Evolutionary conservation across 495 filamentous ascomycete species (phyloP), one percentile per base, ranked within the genome.

Genomic region (Aspergillus hancockii): DNA sequence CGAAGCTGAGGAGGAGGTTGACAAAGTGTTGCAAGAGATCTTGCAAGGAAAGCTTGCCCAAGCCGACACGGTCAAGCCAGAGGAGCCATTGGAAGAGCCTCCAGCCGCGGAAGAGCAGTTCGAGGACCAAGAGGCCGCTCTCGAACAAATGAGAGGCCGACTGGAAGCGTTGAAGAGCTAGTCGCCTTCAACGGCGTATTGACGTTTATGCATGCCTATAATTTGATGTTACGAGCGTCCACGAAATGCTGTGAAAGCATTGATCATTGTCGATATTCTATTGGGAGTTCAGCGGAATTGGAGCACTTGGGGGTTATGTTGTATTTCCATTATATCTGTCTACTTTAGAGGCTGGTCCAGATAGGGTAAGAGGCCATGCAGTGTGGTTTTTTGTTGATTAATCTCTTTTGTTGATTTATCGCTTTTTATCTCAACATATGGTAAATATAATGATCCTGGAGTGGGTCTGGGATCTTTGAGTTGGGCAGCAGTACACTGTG

Each of bases 161-260:
- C 70, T 98, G 66, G 92, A 97, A 75, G 92, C 91, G 34, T 76
- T 98, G 67, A 90, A 93, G 83, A 97, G 93, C 76, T 98, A 83
- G 32, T 12, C 49, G 40, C 8, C 18, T n/a, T 21, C n/a, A 53
- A 34, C 22, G 46, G 6, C n/a, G 14, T n/a, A 18, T 23, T 8
- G 23, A 41, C 22, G 38, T 41, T 16, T 14, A 23, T 41, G 57
- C n/a, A 16, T 23, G 19, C 19, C 21, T 47, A 8, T 47, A 21
- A 9, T 21, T 7, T 53, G 25, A 30, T 43, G 19, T 45, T 22
- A 52, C 36, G 56, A 52, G 19, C 36, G 8, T 16, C 30, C 25
- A 28, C 45, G 47, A 50, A 14, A 34, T 57, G 28, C 23, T 50
- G 21, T 40, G 21, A 22, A 38, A 40, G 43, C 54, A 57, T 34